These are phyloP conservation scores for Cutaneotrichosporon spelunceum DNA, from an alignment of 1,284 basidiomycete genomes.

Conservation along the genomic window DNA sequence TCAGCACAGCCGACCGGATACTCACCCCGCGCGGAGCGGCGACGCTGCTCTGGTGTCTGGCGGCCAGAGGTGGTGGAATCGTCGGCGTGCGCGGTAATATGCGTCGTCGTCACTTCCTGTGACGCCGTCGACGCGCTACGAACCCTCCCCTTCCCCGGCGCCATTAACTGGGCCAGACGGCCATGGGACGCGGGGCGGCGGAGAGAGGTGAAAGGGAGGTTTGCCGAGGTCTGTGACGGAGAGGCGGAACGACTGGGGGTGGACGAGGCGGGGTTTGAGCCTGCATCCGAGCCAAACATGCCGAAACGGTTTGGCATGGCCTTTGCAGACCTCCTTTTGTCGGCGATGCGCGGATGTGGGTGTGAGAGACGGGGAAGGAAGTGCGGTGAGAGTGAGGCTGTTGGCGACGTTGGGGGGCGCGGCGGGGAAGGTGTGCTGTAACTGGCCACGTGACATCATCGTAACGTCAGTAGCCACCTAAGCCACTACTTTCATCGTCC, in stretches of 20 bases:
- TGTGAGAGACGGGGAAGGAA: no score
- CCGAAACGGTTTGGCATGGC: constrained; percentile 18
- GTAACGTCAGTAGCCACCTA: neutral
- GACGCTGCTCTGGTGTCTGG: constrained; percentile 43
- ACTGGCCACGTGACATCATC: neutral
- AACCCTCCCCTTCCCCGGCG: constrained; percentile 29
- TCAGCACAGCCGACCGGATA: neutral
- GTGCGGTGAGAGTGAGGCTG: neutral
- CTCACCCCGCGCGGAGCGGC: constrained; percentile 41
- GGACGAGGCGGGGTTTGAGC: constrained; percentile 5
- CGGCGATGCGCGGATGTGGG: neutral
- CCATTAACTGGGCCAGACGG: constrained; percentile 40
- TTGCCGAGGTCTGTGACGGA: constrained; percentile 16
- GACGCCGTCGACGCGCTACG: constrained; percentile 37
- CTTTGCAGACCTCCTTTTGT: neutral
- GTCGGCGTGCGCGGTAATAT: constrained; percentile 32
- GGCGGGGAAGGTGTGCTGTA: neutral
- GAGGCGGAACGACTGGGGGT: constrained; percentile 21
- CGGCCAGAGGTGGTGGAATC: constrained; percentile 32
- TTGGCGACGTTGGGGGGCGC: neutral
- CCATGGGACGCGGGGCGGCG: constrained; percentile 39
- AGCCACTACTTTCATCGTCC: neutral
- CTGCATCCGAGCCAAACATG: constrained; percentile 7
- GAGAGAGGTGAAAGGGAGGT: constrained; percentile 13
- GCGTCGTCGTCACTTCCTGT: constrained; percentile 23